These are phyloP conservation scores for Waltergamsia citrina DNA, from an alignment of 2,329 filamentous ascomycete species.

Conservation along the genomic window DNA sequence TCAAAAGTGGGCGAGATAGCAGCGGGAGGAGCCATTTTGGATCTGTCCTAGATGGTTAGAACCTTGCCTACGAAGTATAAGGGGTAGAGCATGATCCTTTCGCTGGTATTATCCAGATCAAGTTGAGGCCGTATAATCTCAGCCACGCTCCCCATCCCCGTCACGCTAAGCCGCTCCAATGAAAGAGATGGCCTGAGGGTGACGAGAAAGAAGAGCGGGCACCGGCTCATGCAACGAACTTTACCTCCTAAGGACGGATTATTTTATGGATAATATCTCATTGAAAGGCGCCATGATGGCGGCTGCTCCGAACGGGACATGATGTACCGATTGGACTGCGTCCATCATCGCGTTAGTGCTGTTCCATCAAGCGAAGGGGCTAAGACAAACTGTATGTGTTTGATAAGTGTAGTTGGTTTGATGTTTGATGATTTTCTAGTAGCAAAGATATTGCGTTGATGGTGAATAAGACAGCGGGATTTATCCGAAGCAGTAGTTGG, in stretches of 20 bases:
- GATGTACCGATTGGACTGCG: conserved; percentile 1
- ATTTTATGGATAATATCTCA: conserved; percentile 20
- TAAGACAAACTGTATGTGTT: not conserved
- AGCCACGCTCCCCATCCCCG: conserved; percentile 26
- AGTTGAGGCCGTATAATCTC: conserved; percentile 92
- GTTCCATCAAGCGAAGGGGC: not conserved
- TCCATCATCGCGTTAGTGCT: not conserved
- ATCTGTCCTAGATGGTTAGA: conserved; percentile 21
- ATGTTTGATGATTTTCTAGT: no score
- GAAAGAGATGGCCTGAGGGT: no score
- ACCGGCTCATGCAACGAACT: conserved; percentile 55
- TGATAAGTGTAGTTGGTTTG: no score
- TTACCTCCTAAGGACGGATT: conserved; percentile 24
- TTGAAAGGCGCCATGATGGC: conserved; percentile 5
- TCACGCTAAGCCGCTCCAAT: no score
- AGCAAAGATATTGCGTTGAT: no score
- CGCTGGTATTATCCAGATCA: conserved; percentile 99
- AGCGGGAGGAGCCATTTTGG: conserved; percentile 70
- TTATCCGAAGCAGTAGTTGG: no score
- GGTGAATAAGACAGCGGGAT: no score
- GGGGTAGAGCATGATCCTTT: conserved; percentile 85
- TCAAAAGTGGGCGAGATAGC: conserved; percentile 51
- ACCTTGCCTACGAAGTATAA: conserved; percentile 5
- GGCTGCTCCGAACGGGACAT: not conserved
- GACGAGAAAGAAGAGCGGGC: conserved; percentile 21